Evolutionary conservation across 257 asterid species (phyloP), one percentile per base, ranked within the genome.

Genomic region (Primulina huaijiensis): DNA sequence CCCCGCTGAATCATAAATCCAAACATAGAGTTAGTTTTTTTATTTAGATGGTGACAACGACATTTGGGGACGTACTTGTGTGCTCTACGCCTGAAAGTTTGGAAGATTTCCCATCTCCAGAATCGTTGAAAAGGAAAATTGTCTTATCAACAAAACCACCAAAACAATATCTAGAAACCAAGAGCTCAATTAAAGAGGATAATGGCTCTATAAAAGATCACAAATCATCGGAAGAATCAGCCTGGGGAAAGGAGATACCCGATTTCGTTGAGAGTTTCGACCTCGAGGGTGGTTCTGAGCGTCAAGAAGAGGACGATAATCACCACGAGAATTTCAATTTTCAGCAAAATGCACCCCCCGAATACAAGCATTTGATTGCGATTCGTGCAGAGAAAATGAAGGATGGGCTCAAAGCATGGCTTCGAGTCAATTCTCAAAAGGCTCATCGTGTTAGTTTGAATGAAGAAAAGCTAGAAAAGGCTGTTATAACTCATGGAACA

Each of bases 101-200:
- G 70, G 37, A 81, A 3, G 74, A 75, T 43, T 83, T 83, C 58
- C 88, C 88, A 23, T 80, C 88, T 27, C 88, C 85, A 0, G 85
- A 80, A n/a, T 76, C 80, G 17, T 69, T 83, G 69, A 83, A 83
- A 67, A 64, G 82, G 65, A 38, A 46, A 35, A 73, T 83, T 53
- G 71, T 83, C 35, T 68, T 83, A 62, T 83, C 88, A 25, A 83
- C 88, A 3, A 83, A 83, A 60, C 85, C 88, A 43, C 88, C 88
- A 52, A 80, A 80, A 65, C 75, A 83, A 31, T 73, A 73, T 64
- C 82, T 77, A 34, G 83, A 80, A 71, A 64, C 33, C 20, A 73
- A 78, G 81, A 75, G 62, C 62, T 20, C 27, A 8, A 67, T 60
- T 37, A 81, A 66, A 61, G 70, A 70, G 52, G 79, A 69, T 2